These are phyloP conservation scores for Mortierella sp. DNA, from an alignment of 371 early-diverging fungal genomes.

Conservation along the genomic window DNA sequence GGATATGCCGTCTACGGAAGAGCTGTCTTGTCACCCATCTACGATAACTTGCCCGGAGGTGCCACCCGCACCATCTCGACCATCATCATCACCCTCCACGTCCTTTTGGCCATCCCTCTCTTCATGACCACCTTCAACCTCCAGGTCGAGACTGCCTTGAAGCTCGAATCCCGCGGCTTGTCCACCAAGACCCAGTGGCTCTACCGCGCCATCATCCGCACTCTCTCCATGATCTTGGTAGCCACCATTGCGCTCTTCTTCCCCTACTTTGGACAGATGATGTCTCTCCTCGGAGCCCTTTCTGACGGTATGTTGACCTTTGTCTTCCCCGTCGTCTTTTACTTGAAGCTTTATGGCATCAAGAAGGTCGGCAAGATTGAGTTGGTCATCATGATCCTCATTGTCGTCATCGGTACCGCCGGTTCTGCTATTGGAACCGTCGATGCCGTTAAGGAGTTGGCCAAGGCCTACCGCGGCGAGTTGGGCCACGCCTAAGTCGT, in stretches of 20 bases:
- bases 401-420: constrained; percentile 76
- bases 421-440: constrained; percentile 85
- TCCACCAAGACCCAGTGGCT: constrained; percentile 65
- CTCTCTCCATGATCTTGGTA: constrained; percentile 64
- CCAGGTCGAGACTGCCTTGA: constrained; percentile 76
- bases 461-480: constrained; percentile 52
- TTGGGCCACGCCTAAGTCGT: constrained; percentile 12
- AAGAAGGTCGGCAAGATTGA: constrained; percentile 69
- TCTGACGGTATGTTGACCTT: constrained; percentile 85
- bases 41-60: constrained; percentile 79
- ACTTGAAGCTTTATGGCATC: constrained; percentile 82
- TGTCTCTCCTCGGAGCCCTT: constrained; percentile 88
- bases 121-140: constrained; percentile 85
- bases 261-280: constrained; percentile 86
- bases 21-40: constrained; percentile 78
- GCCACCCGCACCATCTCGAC: constrained; percentile 75
- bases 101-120: constrained; percentile 87
- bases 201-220: constrained; percentile 71
- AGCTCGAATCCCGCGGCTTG: constrained; percentile 49
- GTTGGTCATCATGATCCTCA: constrained; percentile 69
- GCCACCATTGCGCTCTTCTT: constrained; percentile 78
- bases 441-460: constrained; percentile 69
- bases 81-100: constrained; percentile 86
- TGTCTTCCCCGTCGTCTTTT: constrained; percentile 88
- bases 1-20: constrained; percentile 90